Evolutionary conservation across 352 stramenopile genomes (phyloP), one percentile per base, ranked within the genome.

Genomic region (Pythium biforme): DNA sequence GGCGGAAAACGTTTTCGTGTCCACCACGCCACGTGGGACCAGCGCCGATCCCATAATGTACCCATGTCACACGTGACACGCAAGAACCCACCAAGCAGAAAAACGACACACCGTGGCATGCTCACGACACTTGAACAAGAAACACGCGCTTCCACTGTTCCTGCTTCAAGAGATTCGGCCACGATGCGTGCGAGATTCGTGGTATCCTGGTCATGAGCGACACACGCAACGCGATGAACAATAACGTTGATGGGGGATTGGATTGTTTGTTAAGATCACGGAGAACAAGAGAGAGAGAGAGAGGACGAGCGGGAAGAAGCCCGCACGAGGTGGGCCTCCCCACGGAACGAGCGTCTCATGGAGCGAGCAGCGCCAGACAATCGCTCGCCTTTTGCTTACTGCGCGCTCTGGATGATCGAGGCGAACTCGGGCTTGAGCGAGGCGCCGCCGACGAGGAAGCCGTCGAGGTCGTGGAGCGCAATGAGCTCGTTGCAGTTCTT

Each of bases 391-490:
- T 20, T 19, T 55, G 45, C 45, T 77, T 82, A 87, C 50, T 85
- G 65, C 19, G 79, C 76, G 46, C 79, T 87, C 33, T 74, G 60
- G 59, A 92, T 89, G 64, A 98, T 98, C 31, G 89, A 78, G 52
- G 81, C 72, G 59, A 98, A 97, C 55, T 98, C 90, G 25, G 88
- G 83, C 64, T 97, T 97, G 67, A 98, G 84, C 39, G 92, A 97
- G 8, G 94, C 94, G 54, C 94, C 93, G 51, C 94, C 94, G 37
- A 98, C 94, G 23, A 98, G 81, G 81, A 98, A 98, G 25, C 94
- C 94, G 61, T 98, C 94, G 48, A 92, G 80, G 59, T 92, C 84
- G 22, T 86, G 69, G 31, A 96, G 79, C 27, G 74, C 76, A 51
- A 97, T 96, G 60, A 98, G 86, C 52, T 94, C 82, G 29, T 72